phyloP scores from a whole-genome alignment of 257 asterid species.

The Galeopsis tetrahit region DNA sequence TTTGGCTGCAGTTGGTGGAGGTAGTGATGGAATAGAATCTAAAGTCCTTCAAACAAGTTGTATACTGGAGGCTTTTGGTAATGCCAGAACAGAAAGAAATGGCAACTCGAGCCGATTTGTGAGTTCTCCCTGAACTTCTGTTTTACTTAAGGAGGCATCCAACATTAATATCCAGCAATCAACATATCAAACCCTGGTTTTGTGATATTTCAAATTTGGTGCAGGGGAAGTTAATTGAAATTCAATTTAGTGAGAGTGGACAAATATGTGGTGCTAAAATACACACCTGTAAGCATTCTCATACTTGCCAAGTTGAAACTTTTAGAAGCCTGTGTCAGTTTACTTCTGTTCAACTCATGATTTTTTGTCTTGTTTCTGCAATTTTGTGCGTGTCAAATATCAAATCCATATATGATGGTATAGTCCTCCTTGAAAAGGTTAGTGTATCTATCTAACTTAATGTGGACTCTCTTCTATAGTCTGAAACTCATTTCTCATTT shows the following conservation, averaged over 20 bases:
- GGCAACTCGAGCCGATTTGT: constrained; percentile 96
- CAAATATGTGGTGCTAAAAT: constrained; percentile 78
- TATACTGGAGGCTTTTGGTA: constrained; percentile 94
- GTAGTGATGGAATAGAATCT: constrained; percentile 64
- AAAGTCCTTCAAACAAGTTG: constrained; percentile 78
- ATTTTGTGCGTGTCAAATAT: constrained; percentile 46
- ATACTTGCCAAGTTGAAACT: constrained; percentile 29
- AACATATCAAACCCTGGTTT: constrained; percentile 25
- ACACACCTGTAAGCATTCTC: constrained; percentile 76
- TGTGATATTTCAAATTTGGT: constrained; percentile 35
- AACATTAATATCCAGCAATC: constrained; percentile 13
- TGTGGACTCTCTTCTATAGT: constrained; percentile 31
- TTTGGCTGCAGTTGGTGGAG: constrained; percentile 81
- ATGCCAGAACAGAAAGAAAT: constrained; percentile 85
- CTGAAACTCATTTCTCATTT: constrained; percentile 33
- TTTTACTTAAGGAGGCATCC: constrained; percentile 25
- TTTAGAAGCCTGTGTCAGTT: constrained; percentile 17
- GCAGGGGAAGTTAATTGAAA: constrained; percentile 87
- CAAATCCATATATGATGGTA: constrained; percentile 39
- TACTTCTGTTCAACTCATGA: constrained; percentile 29
- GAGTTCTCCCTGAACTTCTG: constrained; percentile 45
- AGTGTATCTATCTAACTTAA: constrained; percentile 32
- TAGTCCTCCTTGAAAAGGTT: constrained; percentile 97
- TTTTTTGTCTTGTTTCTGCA: constrained; percentile 46
- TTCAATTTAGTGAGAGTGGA: constrained; percentile 75